A percentile compares a stretch with the other conserved stretches of the same genome.
phyloP scores from a whole-genome alignment of 2,329 filamentous ascomycete genomes.

The Penicillium hordei region DNA sequence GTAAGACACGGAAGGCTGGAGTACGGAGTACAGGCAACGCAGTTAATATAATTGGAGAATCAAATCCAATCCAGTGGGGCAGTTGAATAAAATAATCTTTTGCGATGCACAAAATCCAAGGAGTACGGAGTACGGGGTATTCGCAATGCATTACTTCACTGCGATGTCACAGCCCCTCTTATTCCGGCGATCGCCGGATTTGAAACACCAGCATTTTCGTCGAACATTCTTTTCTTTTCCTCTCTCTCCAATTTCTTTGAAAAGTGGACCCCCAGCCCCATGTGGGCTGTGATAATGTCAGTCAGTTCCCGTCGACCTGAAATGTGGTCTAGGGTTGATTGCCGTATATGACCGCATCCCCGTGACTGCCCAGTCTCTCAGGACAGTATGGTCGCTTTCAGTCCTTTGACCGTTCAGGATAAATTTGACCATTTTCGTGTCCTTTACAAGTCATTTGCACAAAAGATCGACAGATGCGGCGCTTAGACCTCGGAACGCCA shows the following conservation, averaged over 20 bases:
- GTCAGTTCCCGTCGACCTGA: not conserved
- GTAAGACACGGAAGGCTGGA: not conserved
- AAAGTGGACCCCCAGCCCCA: not conserved
- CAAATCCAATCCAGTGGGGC: not conserved
- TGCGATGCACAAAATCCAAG: too few species aligned
- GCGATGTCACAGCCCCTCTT: not conserved
- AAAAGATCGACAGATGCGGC: not conserved
- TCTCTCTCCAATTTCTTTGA: not conserved
- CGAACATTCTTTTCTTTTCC: slow-evolving; percentile 12
- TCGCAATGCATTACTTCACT: not conserved
- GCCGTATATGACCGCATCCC: not conserved
- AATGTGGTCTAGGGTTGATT: not conserved
- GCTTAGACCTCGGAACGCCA: not conserved
- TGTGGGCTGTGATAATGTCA: not conserved
- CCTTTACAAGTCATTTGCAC: not conserved
- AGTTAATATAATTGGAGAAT: not conserved
- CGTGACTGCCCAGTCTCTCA: not conserved
- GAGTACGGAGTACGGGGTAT: too few species aligned
- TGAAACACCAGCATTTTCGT: slow-evolving; percentile 10
- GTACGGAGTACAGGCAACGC: not conserved
- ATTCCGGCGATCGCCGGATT: slow-evolving; percentile 8
- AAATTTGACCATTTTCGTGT: not conserved
- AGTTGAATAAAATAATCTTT: not conserved
- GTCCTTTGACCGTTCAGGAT: not conserved
- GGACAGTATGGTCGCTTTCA: not conserved